Evolutionary conservation across 192 early-diverging fungal species (phyloP), one percentile per base, ranked within the genome.

Genomic region (Geosiphon pyriformis): DNA sequence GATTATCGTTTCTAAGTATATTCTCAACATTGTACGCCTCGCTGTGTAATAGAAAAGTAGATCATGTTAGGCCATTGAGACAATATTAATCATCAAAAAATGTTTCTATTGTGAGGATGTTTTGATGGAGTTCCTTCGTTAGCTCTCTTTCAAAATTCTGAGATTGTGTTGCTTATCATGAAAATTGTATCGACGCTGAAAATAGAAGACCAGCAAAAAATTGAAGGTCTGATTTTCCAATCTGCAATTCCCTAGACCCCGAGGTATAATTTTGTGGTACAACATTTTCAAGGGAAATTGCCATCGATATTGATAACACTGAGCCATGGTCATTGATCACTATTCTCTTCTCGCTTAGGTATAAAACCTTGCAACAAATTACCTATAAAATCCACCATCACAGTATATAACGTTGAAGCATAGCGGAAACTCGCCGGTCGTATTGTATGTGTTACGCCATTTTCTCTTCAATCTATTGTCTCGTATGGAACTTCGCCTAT

Each of bases 21-120:
- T 80, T 80, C 22, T 78, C 71, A 10, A 80, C 72, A 25, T 72
- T 69, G 57, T 80, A 77, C 0, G 72, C 30, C 0, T 76, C 63
- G 32, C 59, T 61, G 23, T 22, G 32, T 42, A 4, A 27, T 8
- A 34, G 27, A 26, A 54, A 23, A 54, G 20, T 4, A 54, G 4
- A 12, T 6, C 18, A 12, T 26, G 52, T 6, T 54, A 12, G 20
- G 37, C 37, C 15, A 42, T 42, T 42, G 37, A 42, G 37, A n/a
- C n/a, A n/a, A n/a, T n/a, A 6, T 42, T 42, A 6, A 42, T 42
- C 37, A 42, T 42, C 37, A 12, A 47, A 47, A 8, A 47, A 8
- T 18, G 18, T 47, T 8, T 12, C 46, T 47, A 47, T 47, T 12
- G 8, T 12, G 10, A 47, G 46, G 46, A 18, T 47, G 46, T 12